Conservation (phyloP, 1,284 basidiomycete species). For the Heterobasidion irregulare region DNA sequence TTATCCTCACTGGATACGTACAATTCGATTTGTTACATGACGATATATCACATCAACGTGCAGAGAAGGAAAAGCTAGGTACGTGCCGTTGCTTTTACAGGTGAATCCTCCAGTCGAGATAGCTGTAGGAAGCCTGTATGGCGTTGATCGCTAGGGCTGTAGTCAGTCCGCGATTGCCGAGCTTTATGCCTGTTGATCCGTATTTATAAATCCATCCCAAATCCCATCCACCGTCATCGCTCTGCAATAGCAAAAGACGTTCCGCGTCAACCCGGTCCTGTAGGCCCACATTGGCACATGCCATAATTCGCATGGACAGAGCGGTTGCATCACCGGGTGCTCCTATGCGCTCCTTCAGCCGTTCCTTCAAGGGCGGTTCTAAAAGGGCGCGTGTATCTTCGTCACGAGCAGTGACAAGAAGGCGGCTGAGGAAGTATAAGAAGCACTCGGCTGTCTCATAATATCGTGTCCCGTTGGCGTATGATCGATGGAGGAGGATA, state of each 20-base stretch:
- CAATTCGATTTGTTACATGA: no score
- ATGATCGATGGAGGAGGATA: slow-evolving; percentile 42
- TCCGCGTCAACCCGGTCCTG: slow-evolving; percentile 32
- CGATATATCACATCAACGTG: no score
- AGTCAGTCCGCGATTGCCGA: slow-evolving; percentile 36
- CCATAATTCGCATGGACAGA: slow-evolving; percentile 38
- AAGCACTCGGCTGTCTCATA: slow-evolving; percentile 45
- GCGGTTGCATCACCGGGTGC: slow-evolving; percentile 34
- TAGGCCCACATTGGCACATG: slow-evolving; percentile 30
- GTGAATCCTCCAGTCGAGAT: no score
- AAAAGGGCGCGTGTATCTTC: slow-evolving; percentile 25
- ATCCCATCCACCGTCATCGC: slow-evolving; percentile 41
- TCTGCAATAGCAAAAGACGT: slow-evolving; percentile 32
- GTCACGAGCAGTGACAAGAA: slow-evolving; percentile 29
- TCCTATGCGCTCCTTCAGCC: slow-evolving; percentile 39
- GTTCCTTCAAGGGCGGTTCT: slow-evolving; percentile 30
- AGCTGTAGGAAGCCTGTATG: slow-evolving; percentile 3
- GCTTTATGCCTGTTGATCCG: slow-evolving; percentile 31
- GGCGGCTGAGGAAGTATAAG: slow-evolving; percentile 42
- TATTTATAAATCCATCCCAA: slow-evolving; percentile 41
- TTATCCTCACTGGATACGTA: no score
- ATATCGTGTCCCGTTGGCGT: slow-evolving; percentile 46
- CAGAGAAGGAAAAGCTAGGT: no score
- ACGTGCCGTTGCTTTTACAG: no score
- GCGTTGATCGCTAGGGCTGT: slow-evolving; percentile 28